Percentiles rank a stretch among this genome's conserved stretches.
Conservation (phyloP, 108 stramenopile species). For the Skeletonema marinoi region DNA sequence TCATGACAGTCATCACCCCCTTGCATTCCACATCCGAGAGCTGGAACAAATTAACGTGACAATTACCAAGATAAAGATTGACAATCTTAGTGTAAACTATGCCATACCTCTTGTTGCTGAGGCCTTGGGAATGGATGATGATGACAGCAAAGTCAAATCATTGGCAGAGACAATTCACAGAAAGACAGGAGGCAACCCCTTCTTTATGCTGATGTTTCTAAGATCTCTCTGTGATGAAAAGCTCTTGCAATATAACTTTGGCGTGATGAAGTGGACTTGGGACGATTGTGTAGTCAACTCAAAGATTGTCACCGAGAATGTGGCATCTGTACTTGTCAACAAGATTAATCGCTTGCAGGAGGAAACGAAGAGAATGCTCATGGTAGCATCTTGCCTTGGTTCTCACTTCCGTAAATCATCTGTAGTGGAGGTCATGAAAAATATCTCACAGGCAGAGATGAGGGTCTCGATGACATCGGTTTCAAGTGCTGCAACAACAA, state of each 20-base stretch:
- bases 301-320: too few species aligned
- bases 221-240: neutral
- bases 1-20: neutral
- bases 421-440: neutral
- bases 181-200: conserved; percentile 46
- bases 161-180: too few species aligned
- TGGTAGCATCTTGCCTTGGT: neutral
- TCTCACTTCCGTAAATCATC: neutral
- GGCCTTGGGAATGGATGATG: neutral
- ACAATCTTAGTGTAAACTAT: conserved; percentile 1
- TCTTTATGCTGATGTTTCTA: conserved; percentile 36
- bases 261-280: too few species aligned
- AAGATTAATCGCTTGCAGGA: too few species aligned
- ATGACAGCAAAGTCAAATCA: neutral
- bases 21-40: neutral
- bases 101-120: conserved; percentile 8
- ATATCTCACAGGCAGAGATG: too few species aligned
- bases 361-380: too few species aligned
- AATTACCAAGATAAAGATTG: neutral
- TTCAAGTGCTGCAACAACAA: too few species aligned
- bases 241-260: conserved; percentile 14
- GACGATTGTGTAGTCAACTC: too few species aligned
- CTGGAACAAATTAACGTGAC: neutral
- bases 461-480: too few species aligned
- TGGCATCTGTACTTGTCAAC: too few species aligned